These are phyloP conservation scores for Lachnellula cervina DNA, from an alignment of 2,329 filamentous ascomycete genomes.

Conservation along the genomic window DNA sequence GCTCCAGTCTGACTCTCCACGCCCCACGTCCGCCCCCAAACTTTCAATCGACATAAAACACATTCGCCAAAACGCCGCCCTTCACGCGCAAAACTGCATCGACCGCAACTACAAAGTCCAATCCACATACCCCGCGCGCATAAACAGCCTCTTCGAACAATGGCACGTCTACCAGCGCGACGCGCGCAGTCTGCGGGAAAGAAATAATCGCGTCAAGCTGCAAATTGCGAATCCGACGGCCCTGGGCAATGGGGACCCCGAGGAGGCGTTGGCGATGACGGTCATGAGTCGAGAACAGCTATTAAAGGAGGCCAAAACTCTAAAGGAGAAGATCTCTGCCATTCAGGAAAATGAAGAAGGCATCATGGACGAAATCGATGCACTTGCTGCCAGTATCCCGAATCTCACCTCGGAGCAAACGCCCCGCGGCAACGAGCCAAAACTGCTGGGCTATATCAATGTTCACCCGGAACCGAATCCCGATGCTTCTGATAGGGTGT, in stretches of 20 bases:
- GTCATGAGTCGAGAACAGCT: constrained; percentile 45
- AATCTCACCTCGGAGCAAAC: constrained; percentile 78
- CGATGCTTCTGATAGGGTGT: constrained; percentile 37
- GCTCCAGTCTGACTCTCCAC: constrained; percentile 15
- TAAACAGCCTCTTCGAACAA: constrained; percentile 50
- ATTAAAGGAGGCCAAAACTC: constrained; percentile 55
- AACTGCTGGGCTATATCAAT: constrained; percentile 74
- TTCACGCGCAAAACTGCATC: constrained; percentile 78
- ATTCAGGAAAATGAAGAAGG: constrained; percentile 59
- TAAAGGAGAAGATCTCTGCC: constrained; percentile 58
- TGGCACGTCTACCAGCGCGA: constrained; percentile 58
- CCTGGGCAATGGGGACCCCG: constrained; percentile 38
- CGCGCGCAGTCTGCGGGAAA: constrained; percentile 57
- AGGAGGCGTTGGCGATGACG: constrained; percentile 18
- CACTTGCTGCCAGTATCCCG: constrained; percentile 71
- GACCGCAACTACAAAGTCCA: constrained; percentile 73
- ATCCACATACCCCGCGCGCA: constrained; percentile 50
- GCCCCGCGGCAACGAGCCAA: constrained; percentile 62
- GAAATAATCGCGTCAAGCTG: constrained; percentile 59
- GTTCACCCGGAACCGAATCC: constrained; percentile 48
- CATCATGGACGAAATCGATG: constrained; percentile 61
- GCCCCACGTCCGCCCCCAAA: constrained; percentile 69
- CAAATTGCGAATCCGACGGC: constrained; percentile 48
- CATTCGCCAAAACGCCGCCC: constrained; percentile 77
- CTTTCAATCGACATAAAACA: constrained; percentile 78